Conservation (phyloP, 108 stramenopile species). For the Cyclotella sp. region DNA sequence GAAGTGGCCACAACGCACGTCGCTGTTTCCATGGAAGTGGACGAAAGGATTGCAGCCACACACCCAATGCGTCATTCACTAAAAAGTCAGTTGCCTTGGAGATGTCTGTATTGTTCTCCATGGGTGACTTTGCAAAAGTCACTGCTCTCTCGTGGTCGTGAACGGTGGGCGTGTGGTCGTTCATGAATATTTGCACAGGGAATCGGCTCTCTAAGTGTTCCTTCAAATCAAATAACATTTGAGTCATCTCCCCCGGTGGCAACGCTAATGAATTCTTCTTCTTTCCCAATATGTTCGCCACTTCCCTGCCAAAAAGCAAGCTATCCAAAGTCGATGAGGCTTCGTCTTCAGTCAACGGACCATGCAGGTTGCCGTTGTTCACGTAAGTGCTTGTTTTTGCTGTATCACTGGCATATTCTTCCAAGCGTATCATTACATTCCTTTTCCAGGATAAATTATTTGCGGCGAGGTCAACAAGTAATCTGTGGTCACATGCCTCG, state of each 20-base stretch:
- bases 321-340: constrained; percentile 48
- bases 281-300: constrained; percentile 61
- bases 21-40: constrained; percentile 80
- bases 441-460: constrained; percentile 78
- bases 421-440: constrained; percentile 66
- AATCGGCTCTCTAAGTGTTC: constrained; percentile 58
- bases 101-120: constrained; percentile 35
- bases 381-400: constrained; percentile 36
- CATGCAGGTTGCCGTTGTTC: background rate
- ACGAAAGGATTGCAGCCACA: constrained; percentile 80
- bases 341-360: constrained; percentile 14
- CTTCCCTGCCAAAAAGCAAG: constrained; percentile 80
- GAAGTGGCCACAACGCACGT: constrained; percentile 70
- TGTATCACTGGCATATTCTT: constrained; percentile 33
- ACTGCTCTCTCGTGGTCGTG: constrained; percentile 24
- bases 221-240: constrained; percentile 79
- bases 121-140: constrained; percentile 28
- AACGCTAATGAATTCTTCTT: constrained; percentile 70
- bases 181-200: constrained; percentile 64
- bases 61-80: constrained; percentile 70
- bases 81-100: constrained; percentile 72
- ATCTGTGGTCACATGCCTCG: constrained; percentile 43
- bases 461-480: constrained; percentile 77
- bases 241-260: constrained; percentile 81
- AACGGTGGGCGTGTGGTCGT: constrained; percentile 36